Evolutionary conservation across 306 rosid genomes (phyloP).

Genomic region (Prunus dulcis): DNA sequence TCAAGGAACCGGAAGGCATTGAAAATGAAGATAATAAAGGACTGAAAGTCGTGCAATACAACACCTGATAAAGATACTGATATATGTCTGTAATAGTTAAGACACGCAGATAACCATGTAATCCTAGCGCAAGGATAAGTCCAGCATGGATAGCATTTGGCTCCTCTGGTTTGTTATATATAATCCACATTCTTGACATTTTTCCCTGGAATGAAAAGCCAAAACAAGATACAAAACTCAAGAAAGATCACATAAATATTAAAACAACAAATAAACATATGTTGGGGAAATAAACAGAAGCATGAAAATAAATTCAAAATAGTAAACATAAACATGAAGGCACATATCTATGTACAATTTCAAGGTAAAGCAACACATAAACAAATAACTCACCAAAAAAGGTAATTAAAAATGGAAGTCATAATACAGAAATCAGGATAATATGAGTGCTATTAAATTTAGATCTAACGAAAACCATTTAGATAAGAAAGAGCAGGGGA

Average conservation of each 20-base stretch:
- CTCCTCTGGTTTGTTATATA: conserved; percentile 80
- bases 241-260: conserved; percentile 12
- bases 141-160: conserved; percentile 95
- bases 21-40: conserved; percentile 15
- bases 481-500: neutral
- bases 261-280: neutral
- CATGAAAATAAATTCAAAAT: neutral
- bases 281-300: conserved; percentile 1
- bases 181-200: conserved; percentile 95
- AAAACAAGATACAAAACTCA: conserved; percentile 21
- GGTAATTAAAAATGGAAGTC: neutral
- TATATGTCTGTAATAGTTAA: conserved; percentile 70
- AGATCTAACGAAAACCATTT: neutral
- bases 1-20: neutral
- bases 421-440: conserved; percentile 2
- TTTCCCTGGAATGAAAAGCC: conserved; percentile 68
- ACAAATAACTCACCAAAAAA: neutral
- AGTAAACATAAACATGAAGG: neutral
- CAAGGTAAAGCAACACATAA: neutral
- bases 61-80: conserved; percentile 80
- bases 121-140: conserved; percentile 86
- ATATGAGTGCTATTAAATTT: neutral
- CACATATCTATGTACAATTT: neutral
- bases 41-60: conserved; percentile 22
- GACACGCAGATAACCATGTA: conserved; percentile 85